These are phyloP conservation scores for Claviceps paspali DNA, from an alignment of 2,329 filamentous ascomycete genomes.

Conservation along the genomic window DNA sequence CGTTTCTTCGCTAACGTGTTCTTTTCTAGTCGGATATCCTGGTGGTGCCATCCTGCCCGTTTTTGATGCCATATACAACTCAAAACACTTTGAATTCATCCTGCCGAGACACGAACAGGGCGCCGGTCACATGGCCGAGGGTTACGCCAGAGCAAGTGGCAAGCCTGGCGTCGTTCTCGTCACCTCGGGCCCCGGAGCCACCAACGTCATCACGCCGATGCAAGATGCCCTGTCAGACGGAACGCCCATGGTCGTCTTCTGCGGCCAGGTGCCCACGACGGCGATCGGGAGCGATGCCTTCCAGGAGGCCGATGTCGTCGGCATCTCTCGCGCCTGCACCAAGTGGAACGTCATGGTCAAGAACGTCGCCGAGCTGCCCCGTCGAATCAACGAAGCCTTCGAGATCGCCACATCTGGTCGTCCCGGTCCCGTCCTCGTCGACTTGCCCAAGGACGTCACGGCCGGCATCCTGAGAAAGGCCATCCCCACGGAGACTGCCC, in stretches of 20 bases:
- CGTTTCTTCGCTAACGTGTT: too few species aligned
- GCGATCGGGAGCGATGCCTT: conserved; percentile 93
- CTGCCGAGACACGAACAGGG: conserved; percentile 94
- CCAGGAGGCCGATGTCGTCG: conserved; percentile 89
- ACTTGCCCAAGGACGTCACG: conserved; percentile 92
- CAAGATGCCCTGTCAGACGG: conserved; percentile 92
- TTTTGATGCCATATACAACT: conserved; percentile 98
- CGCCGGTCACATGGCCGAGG: conserved; percentile 96
- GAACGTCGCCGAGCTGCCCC: conserved; percentile 80
- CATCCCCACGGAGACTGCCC: conserved; percentile 59
- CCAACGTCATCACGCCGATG: conserved; percentile 92
- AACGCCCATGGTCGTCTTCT: conserved; percentile 91
- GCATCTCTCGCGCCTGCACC: conserved; percentile 87
- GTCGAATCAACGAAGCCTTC: conserved; percentile 93
- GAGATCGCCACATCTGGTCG: conserved; percentile 92
- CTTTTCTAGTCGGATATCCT: conserved; percentile 59
- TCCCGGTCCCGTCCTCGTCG: conserved; percentile 86
- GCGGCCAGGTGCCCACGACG: conserved; percentile 76
- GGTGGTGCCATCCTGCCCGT: conserved; percentile 94
- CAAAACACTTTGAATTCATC: conserved; percentile 89
- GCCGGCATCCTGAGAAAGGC: conserved; percentile 68
- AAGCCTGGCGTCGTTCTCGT: conserved; percentile 93
- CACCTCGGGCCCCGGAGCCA: conserved; percentile 90
- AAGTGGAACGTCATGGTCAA: conserved; percentile 99
- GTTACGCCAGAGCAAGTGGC: conserved; percentile 85